These are phyloP conservation scores for Monosporascus sp. DNA, from an alignment of 2,329 filamentous ascomycete genomes.

Conservation along the genomic window DNA sequence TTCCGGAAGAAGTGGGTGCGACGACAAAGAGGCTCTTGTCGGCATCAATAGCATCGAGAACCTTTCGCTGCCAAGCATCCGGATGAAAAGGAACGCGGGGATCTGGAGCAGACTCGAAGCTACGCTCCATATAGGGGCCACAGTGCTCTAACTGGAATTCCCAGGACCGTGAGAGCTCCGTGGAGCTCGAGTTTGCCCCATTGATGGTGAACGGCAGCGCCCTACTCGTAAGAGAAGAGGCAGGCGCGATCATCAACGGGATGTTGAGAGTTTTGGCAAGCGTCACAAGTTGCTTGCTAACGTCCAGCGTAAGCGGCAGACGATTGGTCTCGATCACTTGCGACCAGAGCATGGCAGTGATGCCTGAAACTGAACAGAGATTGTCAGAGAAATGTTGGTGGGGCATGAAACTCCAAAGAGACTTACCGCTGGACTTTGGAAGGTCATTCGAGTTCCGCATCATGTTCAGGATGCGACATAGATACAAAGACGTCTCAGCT, in stretches of 20 bases:
- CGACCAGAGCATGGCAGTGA: conserved; percentile 14
- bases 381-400: neutral
- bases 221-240: neutral
- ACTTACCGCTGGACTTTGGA: conserved; percentile 9
- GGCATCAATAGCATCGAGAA: conserved; percentile 67
- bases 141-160: conserved; percentile 65
- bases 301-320: conserved; percentile 9
- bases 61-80: conserved; percentile 70
- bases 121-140: conserved; percentile 71
- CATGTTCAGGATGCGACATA: conserved; percentile 27
- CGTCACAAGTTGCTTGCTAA: conserved; percentile 2
- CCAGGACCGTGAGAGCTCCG: conserved; percentile 4
- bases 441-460: neutral
- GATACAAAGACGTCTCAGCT: conserved; percentile 29
- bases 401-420: neutral
- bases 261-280: conserved; percentile 9
- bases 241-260: neutral
- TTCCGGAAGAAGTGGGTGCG: conserved; percentile 72
- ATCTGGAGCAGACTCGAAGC: conserved; percentile 63
- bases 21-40: conserved; percentile 68
- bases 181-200: neutral
- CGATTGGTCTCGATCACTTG: conserved; percentile 8
- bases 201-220: neutral
- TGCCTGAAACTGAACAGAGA: conserved; percentile 3
- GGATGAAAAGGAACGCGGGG: conserved; percentile 65